Evolutionary conservation across 2,329 filamentous ascomycete species (phyloP).

Genomic region (Chrysoporthe austroafricana): DNA sequence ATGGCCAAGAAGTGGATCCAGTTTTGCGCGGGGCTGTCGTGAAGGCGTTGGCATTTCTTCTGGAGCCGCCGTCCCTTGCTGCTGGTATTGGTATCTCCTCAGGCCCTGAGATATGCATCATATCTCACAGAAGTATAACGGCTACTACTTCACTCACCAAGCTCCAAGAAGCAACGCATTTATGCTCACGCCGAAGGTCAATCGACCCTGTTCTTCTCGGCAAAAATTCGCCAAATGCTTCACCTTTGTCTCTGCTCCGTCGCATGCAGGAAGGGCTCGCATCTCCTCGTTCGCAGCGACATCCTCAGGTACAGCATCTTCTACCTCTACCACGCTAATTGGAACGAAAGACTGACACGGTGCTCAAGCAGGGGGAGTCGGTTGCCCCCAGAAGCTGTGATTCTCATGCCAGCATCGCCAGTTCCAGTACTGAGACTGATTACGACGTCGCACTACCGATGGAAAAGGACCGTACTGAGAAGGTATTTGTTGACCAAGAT

Average conservation of each 20-base stretch:
- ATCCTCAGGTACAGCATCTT: not conserved
- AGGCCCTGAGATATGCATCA: not conserved
- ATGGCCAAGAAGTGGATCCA: not conserved
- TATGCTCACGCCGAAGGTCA: not conserved
- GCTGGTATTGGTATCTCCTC: not conserved
- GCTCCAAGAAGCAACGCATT: not conserved
- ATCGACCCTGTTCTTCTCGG: constrained; percentile 4
- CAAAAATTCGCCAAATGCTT: not conserved
- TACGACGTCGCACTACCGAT: not conserved
- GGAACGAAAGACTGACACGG: not conserved
- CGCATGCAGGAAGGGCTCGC: not conserved
- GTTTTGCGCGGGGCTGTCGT: not conserved
- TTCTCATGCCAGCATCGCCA: no score
- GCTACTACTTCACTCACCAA: not conserved
- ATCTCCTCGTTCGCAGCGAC: not conserved
- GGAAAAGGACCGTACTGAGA: not conserved
- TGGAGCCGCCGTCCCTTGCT: not conserved
- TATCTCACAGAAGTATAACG: not conserved
- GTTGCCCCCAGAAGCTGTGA: not conserved
- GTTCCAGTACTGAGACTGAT: no score
- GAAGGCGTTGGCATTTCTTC: not conserved
- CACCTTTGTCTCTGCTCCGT: not conserved
- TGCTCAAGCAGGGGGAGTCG: not conserved
- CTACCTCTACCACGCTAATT: no score
- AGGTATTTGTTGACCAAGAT: not conserved